Evolutionary conservation across 2,329 filamentous ascomycete species (phyloP).

Genomic region (Pseudocercospora macadamiae): DNA sequence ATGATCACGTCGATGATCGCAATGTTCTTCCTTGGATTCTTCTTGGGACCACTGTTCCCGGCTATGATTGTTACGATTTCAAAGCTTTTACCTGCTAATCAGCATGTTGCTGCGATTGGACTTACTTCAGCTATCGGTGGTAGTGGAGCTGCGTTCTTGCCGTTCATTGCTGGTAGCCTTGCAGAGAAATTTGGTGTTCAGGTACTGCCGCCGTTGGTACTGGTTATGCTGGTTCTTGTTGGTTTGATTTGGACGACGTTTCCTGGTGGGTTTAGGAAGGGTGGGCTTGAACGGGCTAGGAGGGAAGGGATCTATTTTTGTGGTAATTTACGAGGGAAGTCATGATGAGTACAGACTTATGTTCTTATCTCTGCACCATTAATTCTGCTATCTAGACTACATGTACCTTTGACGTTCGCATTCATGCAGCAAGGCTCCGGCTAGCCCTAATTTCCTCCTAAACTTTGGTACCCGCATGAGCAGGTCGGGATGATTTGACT

Average conservation of each 20-base stretch:
- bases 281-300: background rate
- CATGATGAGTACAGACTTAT: background rate
- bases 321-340: background rate
- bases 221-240: background rate
- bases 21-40: background rate
- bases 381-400: too few relatives aligned
- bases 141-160: background rate
- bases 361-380: too few relatives aligned
- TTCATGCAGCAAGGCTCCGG: too few relatives aligned
- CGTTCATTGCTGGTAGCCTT: background rate
- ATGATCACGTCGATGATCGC: background rate
- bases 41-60: background rate
- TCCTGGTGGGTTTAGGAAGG: background rate
- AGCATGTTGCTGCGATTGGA: background rate
- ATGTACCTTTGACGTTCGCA: too few relatives aligned
- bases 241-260: background rate
- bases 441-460: too few relatives aligned
- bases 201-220: background rate
- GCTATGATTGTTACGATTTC: background rate
- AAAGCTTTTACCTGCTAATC: background rate
- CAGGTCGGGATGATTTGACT: too few relatives aligned
- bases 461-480: too few relatives aligned
- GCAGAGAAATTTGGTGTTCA: background rate
- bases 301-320: background rate
- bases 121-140: background rate